phyloP scores from a whole-genome alignment of 2,329 filamentous ascomycete species.

The Magnaporthiopsis poae region DNA sequence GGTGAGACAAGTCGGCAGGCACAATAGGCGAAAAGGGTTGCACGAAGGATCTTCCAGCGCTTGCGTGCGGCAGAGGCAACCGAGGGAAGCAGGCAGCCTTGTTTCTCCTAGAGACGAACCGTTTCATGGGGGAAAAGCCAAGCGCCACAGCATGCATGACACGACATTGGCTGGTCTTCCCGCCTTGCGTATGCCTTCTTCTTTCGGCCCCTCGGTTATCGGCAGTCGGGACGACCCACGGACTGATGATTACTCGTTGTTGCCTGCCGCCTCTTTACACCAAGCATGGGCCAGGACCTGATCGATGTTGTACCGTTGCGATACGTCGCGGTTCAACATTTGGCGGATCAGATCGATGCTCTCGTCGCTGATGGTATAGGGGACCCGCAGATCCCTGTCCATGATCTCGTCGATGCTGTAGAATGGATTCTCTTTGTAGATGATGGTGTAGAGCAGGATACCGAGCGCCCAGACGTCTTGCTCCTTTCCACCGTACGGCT shows the following conservation, averaged over 20 bases:
- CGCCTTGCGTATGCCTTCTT: too few relatives aligned
- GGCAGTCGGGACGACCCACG: too few relatives aligned
- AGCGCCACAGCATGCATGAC: too few relatives aligned
- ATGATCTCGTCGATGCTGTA: slow-evolving; percentile 99
- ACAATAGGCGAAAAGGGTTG: too few relatives aligned
- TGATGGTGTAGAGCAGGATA: slow-evolving; percentile 93
- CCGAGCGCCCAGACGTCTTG: slow-evolving; percentile 98
- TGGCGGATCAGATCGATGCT: slow-evolving; percentile 83
- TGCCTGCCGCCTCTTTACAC: slow-evolving; percentile 31
- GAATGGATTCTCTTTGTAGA: slow-evolving; percentile 99
- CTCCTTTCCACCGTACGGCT: slow-evolving; percentile 86
- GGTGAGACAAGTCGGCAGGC: too few relatives aligned
- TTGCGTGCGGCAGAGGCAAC: too few relatives aligned
- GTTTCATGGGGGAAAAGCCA: too few relatives aligned
- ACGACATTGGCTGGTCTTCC: too few relatives aligned
- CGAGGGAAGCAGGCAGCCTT: too few relatives aligned
- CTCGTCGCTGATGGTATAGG: slow-evolving; percentile 78
- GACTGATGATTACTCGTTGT: neutral
- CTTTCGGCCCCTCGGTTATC: neutral
- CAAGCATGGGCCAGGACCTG: slow-evolving; percentile 86
- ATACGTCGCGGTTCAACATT: slow-evolving; percentile 88
- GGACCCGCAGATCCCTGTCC: slow-evolving; percentile 86
- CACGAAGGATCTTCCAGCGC: too few relatives aligned
- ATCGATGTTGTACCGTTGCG: slow-evolving; percentile 71
- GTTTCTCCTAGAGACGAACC: too few relatives aligned